Base-by-base conservation (phyloP, 306 rosid species). In the Astragalus glycyphyllos region DNA sequence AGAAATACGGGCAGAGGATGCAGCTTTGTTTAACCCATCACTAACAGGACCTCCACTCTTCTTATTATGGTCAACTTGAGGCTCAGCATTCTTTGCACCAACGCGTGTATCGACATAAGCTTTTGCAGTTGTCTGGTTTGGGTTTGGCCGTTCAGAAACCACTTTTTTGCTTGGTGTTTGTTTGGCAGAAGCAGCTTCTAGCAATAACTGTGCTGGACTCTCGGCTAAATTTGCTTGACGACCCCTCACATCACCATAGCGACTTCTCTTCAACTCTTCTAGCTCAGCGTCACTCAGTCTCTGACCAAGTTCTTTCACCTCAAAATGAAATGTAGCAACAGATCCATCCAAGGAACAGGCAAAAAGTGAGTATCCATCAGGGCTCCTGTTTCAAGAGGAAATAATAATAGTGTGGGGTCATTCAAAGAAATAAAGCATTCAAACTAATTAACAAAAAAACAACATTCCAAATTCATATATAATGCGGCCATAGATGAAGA, bases 311-410 rank as follows among this genome's bases (percentile, higher is more conserved):
- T 95, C 99, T 79, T 84, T 89, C 29, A 78, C 87, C 54, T 95
- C 97, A 82, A 95, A 95, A 86, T 91, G 95, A 77, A 87, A 95
- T 59, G 89, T 84, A 32, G 92, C 96, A 60, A 89, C 90, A 1
- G 99, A 82, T 66, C 99, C 99, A 76, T 95, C 99, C 96, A 95
- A 84, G 68, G 99, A 95, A 82, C 99, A 95, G 9, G 99, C 97
- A 77, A 91, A 89, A 40, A 95, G 96, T 32, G 96, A 83, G 86
- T 95, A 91, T 54, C 99, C 99, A 80, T 95, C 97, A 17, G 99
- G 99, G 79, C 97, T 91, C 99, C 99, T 95, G 88, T 84, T 82
- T 76, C 67, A 69, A 77, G 10, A 56, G 49, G 41, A 65, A 69
- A 48, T 63, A 42, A 41, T 58, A 75, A 11, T 4, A 68, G 13